Evolutionary conservation across 768 basidiomycete genomes (phyloP).

Genomic region (Epithele typhae): DNA sequence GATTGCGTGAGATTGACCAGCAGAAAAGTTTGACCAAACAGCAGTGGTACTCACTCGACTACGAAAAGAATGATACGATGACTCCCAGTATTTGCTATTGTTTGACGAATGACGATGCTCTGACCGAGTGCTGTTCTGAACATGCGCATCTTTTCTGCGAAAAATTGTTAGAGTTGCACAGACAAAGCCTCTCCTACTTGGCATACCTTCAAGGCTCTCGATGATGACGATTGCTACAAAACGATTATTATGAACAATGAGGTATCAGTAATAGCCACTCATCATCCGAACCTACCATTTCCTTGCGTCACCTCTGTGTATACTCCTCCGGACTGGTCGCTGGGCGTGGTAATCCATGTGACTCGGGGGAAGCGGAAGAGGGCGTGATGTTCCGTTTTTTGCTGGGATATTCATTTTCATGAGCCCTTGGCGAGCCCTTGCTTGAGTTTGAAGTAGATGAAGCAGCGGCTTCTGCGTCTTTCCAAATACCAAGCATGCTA

Average conservation of each 20-base stretch:
- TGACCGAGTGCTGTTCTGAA: constrained; percentile 3
- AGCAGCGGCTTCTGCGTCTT: too few species aligned
- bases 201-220: constrained; percentile 6
- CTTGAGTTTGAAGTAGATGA: too few species aligned
- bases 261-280: neutral
- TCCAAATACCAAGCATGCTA: too few species aligned
- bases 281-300: constrained; percentile 2
- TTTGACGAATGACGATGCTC: constrained; percentile 2
- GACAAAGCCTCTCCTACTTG: too few species aligned
- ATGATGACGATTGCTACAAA: constrained; percentile 7
- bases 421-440: too few species aligned
- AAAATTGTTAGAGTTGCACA: neutral
- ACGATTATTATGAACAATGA: too few species aligned
- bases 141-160: constrained; percentile 10
- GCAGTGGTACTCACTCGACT: constrained; percentile 17
- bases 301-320: neutral
- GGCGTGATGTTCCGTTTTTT: constrained; percentile 1
- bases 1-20: too few species aligned
- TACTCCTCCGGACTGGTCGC: neutral
- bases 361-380: neutral
- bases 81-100: neutral
- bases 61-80: constrained; percentile 11
- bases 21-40: too few species aligned
- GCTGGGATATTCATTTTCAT: neutral
- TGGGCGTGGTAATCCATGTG: neutral